Evolutionary conservation across 1,284 basidiomycete genomes (phyloP).

Genomic region (Neolentinus lepideus): DNA sequence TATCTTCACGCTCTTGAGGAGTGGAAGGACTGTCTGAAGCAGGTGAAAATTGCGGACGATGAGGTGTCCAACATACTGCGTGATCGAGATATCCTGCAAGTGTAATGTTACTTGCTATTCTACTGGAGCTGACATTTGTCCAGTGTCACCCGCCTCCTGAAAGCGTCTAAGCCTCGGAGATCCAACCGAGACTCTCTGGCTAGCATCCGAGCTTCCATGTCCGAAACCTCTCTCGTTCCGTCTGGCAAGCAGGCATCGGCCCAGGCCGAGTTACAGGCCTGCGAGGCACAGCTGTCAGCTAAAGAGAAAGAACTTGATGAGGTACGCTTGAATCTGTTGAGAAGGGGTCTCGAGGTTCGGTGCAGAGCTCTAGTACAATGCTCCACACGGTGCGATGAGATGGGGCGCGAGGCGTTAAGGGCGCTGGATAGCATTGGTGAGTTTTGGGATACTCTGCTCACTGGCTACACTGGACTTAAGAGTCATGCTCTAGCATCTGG

Average conservation of each 20-base stretch:
- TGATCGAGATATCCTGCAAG: constrained; percentile 74
- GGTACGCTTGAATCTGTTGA: constrained; percentile 41
- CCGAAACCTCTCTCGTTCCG: constrained; percentile 14
- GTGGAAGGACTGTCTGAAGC: constrained; percentile 56
- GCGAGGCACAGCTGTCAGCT: constrained; percentile 59
- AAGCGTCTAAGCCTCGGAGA: constrained; percentile 57
- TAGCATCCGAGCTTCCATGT: constrained; percentile 21
- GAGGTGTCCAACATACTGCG: constrained; percentile 60
- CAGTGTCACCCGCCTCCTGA: constrained; percentile 71
- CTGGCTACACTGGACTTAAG: constrained; percentile 8
- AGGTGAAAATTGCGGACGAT: constrained; percentile 49
- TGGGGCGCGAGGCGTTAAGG: constrained; percentile 48
- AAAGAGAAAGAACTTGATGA: constrained; percentile 59
- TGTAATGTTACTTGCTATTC: constrained; percentile 10
- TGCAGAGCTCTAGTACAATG: constrained; percentile 61
- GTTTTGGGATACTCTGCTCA: constrained; percentile 9
- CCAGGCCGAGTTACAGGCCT: constrained; percentile 70
- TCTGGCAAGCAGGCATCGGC: constrained; percentile 53
- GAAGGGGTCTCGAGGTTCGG: constrained; percentile 52
- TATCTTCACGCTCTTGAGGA: constrained; percentile 55
- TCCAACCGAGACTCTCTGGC: constrained; percentile 35
- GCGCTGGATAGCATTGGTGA: constrained; percentile 25
- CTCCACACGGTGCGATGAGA: constrained; percentile 57
- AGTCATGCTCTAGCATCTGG: neutral
- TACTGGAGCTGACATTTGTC: neutral